These are phyloP conservation scores for Antarctomyces pellizariae DNA, from an alignment of 495 filamentous ascomycete genomes.

Conservation along the genomic window DNA sequence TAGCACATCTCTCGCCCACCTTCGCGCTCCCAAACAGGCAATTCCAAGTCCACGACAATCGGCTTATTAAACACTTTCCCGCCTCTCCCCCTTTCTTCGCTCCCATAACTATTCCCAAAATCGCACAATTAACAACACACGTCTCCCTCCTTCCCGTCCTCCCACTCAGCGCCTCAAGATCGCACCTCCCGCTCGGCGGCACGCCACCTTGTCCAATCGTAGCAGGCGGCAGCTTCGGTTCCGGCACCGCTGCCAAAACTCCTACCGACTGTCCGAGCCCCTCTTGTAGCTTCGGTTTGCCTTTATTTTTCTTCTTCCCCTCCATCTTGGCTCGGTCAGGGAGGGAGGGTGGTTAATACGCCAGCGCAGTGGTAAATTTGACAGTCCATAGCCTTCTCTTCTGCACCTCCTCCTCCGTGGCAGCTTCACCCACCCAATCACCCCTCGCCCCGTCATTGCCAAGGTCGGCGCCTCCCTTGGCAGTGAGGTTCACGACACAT, in stretches of 20 bases:
- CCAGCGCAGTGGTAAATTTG: constrained; percentile 7
- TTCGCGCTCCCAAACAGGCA: constrained; percentile 32
- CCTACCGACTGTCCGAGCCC: not conserved
- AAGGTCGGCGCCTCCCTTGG: constrained; percentile 19
- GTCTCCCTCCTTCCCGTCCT: constrained; percentile 37
- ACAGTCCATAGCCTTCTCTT: constrained; percentile 1
- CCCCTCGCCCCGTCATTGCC: constrained; percentile 15
- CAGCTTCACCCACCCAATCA: not conserved
- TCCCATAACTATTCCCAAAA: constrained; percentile 42
- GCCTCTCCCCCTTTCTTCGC: constrained; percentile 28
- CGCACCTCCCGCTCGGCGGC: constrained; percentile 16
- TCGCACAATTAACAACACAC: constrained; percentile 54
- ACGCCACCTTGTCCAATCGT: constrained; percentile 16
- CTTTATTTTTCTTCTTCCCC: not conserved
- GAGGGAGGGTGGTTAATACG: not conserved
- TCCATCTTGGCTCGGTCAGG: not conserved
- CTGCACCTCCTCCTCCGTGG: constrained; percentile 2
- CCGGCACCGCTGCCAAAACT: constrained; percentile 2
- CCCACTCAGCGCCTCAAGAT: constrained; percentile 19
- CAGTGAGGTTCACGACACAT: constrained; percentile 28
- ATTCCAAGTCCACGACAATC: constrained; percentile 54
- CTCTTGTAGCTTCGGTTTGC: not conserved
- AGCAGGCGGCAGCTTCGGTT: constrained; percentile 4
- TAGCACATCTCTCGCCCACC: too few species aligned
- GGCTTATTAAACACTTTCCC: constrained; percentile 45